Evolutionary conservation across 768 basidiomycete genomes (phyloP).

Genomic region (Udeniomyces megalosporus): DNA sequence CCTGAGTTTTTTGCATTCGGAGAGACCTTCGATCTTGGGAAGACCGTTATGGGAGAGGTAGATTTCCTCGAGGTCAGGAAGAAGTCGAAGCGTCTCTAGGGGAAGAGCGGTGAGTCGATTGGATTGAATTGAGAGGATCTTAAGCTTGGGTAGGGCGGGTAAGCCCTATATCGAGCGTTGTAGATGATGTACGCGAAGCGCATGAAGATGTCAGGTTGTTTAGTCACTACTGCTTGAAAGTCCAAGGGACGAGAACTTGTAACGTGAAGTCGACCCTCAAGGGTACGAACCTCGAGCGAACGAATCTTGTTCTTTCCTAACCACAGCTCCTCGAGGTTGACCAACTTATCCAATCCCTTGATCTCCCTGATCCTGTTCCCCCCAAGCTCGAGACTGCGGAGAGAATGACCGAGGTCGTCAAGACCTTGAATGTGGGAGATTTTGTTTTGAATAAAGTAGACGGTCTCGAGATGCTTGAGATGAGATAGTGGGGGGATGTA

Average conservation of each 20-base stretch:
- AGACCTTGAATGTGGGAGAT: conserved; percentile 64
- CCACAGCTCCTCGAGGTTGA: conserved; percentile 83
- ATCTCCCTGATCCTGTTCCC: conserved; percentile 84
- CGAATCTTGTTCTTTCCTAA: conserved; percentile 94
- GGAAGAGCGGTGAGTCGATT: conserved; percentile 71
- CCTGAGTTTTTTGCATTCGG: conserved; percentile 56
- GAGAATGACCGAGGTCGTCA: conserved; percentile 37
- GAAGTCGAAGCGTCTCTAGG: conserved; percentile 52
- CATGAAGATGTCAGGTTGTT: background rate
- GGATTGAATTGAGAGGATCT: conserved; percentile 67
- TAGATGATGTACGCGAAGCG: background rate
- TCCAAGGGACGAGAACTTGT: background rate
- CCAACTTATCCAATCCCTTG: conserved; percentile 62
- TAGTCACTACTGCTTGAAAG: background rate
- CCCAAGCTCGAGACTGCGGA: conserved; percentile 78
- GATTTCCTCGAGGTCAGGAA: conserved; percentile 65
- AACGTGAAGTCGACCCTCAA: background rate
- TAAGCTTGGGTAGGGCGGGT: conserved; percentile 49
- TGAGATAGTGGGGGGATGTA: conserved; percentile 42
- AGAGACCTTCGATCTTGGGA: conserved; percentile 63
- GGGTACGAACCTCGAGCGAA: conserved; percentile 53
- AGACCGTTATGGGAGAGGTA: conserved; percentile 92
- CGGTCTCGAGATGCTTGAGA: conserved; percentile 40
- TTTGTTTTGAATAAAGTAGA: conserved; percentile 94
- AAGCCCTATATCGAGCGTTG: conserved; percentile 65